Evolutionary conservation across 768 basidiomycete genomes (phyloP), one percentile per base, ranked within the genome.

Genomic region (Galerina sulciceps): DNA sequence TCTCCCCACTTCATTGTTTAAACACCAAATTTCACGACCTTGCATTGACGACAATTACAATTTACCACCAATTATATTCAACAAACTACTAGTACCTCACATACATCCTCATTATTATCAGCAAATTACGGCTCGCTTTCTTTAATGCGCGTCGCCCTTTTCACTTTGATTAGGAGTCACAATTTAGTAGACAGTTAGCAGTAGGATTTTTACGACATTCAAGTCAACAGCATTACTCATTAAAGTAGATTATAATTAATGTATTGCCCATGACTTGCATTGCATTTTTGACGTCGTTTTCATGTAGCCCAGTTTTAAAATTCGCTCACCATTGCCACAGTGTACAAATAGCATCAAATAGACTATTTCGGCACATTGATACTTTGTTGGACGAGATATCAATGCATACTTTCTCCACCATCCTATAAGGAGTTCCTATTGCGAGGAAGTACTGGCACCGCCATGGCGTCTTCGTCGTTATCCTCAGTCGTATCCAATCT

Each of bases 401-500:
- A n/a, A n/a, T n/a, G n/a, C 18, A 40, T 31, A 5, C 26, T 31
- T 8, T 8, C 4, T 8, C 44, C 44, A 45, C 15, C 44, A 45
- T 18, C 44, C 48, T 49, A 38, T 37, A 38, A 51, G 3, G 20
- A 10, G 49, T 50, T 37, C 11, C 49, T 38, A 14, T 15, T 15
- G 37, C 48, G 36, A 14, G 22, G 22, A 14, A 18, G 9, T 17
- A 49, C 48, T 35, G 26, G 46, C 34, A 49, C 35, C 15, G 10
- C 49, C 49, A 51, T 51, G 49, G 37, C 49, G 36, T 51, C 70
- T 71, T 71, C 76, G 31, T 86, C 90, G 44, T 80, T 94, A 13
- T 93, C 92, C 37, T 88, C 88, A n/a, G 92, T 94, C 41, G 92
- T 94, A 37, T 91, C 91, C 10, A 81, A 79, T 66, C 84, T 94